Conservation (phyloP, 2,329 filamentous ascomycete genomes). For the Aspergillus vadensis region DNA sequence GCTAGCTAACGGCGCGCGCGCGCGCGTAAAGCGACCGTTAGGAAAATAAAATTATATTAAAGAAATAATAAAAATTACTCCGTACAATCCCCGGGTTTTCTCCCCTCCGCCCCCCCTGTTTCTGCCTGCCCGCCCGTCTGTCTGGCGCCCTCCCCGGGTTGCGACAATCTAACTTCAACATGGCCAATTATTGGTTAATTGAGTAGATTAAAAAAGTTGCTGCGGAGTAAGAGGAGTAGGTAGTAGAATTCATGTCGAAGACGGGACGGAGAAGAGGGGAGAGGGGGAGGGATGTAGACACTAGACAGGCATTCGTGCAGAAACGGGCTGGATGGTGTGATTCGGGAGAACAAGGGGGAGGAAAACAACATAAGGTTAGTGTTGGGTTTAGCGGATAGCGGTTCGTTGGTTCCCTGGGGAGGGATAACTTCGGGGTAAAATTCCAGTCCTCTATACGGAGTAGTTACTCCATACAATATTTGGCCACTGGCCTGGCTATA, state of each 20-base stretch:
- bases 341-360: neutral
- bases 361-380: constrained; percentile 3
- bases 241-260: neutral
- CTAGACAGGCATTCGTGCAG: neutral
- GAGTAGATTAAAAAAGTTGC: neutral
- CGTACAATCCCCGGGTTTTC: neutral
- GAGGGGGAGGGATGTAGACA: neutral
- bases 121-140: neutral
- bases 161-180: too few relatives aligned
- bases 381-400: neutral
- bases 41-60: too few relatives aligned
- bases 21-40: neutral
- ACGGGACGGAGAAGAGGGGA: neutral
- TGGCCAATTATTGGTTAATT: neutral
- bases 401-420: neutral
- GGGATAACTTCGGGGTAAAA: constrained; percentile 4
- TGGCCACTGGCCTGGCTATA: too few relatives aligned
- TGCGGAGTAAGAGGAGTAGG: neutral
- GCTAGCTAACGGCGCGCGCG: neutral
- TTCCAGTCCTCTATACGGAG: neutral
- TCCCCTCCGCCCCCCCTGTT: neutral
- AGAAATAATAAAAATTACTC: too few relatives aligned
- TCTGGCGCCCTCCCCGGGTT: too few relatives aligned
- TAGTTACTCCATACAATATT: too few relatives aligned
- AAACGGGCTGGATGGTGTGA: neutral